phyloP scores from a whole-genome alignment of 2,329 filamentous ascomycete species.

The Cylindrodendrum hubeiense region DNA sequence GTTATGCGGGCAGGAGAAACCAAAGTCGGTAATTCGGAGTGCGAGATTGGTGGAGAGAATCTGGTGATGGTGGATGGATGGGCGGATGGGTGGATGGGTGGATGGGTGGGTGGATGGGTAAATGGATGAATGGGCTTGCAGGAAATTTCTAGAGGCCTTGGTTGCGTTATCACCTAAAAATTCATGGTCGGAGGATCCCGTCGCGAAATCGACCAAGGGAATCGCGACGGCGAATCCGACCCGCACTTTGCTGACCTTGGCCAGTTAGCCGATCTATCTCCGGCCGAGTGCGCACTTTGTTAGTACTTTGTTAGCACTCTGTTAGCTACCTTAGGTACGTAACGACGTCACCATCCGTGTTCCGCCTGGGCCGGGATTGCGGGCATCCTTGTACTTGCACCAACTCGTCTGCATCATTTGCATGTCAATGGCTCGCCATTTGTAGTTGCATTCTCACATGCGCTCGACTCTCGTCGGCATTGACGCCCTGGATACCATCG shows the following conservation, averaged over 20 bases:
- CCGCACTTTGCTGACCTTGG: conserved; percentile 5
- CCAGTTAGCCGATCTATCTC: conserved; percentile 25
- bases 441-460: conserved; percentile 34
- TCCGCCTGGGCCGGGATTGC: conserved; percentile 22
- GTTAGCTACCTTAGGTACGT: background rate
- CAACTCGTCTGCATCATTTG: conserved; percentile 19
- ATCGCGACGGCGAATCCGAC: conserved; percentile 14
- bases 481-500: conserved; percentile 28
- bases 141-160: conserved; percentile 21
- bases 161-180: conserved; percentile 21
- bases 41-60: background rate
- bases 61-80: conserved; percentile 5
- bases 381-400: conserved; percentile 30
- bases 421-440: conserved; percentile 32
- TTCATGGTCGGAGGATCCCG: conserved; percentile 23
- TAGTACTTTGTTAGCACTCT: background rate
- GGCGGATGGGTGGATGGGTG: background rate
- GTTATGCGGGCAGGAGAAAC: background rate
- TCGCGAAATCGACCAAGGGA: conserved; percentile 21
- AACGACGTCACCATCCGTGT: conserved; percentile 45
- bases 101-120: too few species aligned
- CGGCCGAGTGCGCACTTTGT: conserved; percentile 5
- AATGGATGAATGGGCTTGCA: conserved; percentile 16
- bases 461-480: conserved; percentile 8
- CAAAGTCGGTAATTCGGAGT: background rate